Conservation (phyloP, 192 early-diverging fungal genomes). For the Dissophora ornata region DNA sequence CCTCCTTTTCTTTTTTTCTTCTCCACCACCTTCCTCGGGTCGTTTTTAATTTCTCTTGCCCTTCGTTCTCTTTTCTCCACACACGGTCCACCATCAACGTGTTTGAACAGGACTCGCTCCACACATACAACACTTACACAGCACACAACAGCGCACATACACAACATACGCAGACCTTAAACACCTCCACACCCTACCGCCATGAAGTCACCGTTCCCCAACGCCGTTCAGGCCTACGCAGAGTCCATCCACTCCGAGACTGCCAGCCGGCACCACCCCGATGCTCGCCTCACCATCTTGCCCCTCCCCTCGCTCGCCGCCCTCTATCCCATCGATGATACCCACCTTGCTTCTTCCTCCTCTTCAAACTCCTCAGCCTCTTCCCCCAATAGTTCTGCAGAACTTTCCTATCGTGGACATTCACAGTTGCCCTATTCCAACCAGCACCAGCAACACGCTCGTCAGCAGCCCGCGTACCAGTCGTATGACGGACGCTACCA, state of each 20-base stretch:
- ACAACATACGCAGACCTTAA: no score
- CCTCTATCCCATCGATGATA: conserved; percentile 44
- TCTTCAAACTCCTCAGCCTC: conserved; percentile 15
- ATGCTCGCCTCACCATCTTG: conserved; percentile 45
- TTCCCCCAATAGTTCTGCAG: not conserved
- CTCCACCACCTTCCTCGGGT: no score
- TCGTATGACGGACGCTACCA: conserved; percentile 44
- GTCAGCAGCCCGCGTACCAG: conserved; percentile 42
- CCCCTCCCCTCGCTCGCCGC: conserved; percentile 52
- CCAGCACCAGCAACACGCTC: conserved; percentile 7
- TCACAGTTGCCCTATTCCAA: conserved; percentile 10
- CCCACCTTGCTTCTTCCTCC: conserved; percentile 7
- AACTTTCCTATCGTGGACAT: not conserved
- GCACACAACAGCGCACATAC: conserved; percentile 2
- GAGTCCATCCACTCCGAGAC: conserved; percentile 47
- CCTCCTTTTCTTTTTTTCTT: not conserved
- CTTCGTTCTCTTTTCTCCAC: conserved; percentile 13
- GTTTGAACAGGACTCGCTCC: conserved; percentile 13
- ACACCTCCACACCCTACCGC: no score
- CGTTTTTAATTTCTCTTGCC: no score
- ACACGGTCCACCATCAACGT: conserved; percentile 29
- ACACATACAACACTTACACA: not conserved
- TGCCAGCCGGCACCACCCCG: conserved; percentile 43
- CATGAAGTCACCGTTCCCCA: conserved; percentile 50
- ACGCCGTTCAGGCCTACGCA: conserved; percentile 50